Evolutionary conservation across 257 asterid genomes (phyloP), one percentile per base, ranked within the genome.

Genomic region (Leonotis leonurus): DNA sequence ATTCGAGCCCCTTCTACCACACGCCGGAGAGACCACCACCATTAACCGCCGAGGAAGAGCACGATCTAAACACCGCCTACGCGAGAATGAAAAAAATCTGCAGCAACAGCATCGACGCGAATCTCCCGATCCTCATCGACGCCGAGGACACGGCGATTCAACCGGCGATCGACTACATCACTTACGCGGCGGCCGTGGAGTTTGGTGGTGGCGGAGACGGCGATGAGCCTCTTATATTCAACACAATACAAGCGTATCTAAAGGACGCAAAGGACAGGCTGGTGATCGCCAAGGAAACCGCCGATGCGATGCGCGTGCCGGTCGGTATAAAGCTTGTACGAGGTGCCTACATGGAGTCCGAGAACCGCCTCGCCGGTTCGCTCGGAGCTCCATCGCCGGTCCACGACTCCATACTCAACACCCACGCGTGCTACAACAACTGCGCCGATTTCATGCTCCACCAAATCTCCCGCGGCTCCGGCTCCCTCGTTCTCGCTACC

Each of bases 61-160:
- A 9, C 3, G 73, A 89, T 69, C 84, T 93, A 22, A 39, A 62
- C 5, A 13, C 71, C 13, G 82, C 85, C 9, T 79, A 74, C 51
- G 56, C 71, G 20, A 76, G 99, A 51, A 51, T 89, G 4, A 9
- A 3, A 8, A 67, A 40, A 16, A 82, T 93, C 4, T 85, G 96
- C 56, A 43, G 50, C 2, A 74, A 70, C 0, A 79, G 95, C 21
- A 1, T 64, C 0, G 81, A 80, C 30, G 65, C 60, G 1, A 53
- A 75, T 4, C 72, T 81, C 11, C 94, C 97, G 5, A 27, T 93
- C 11, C 52, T 93, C 0, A 79, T 93, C 11, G 97, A 93, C 46
- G 99, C 99, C 10, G 99, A 93, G 78, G 96, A 87, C 8, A 81
- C 96, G 0, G 18, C 64, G 0, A 56, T 87, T 32, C 99, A 93